These are phyloP conservation scores for Papiliotrema flavescens DNA, from an alignment of 1,284 basidiomycete genomes.

Conservation along the genomic window DNA sequence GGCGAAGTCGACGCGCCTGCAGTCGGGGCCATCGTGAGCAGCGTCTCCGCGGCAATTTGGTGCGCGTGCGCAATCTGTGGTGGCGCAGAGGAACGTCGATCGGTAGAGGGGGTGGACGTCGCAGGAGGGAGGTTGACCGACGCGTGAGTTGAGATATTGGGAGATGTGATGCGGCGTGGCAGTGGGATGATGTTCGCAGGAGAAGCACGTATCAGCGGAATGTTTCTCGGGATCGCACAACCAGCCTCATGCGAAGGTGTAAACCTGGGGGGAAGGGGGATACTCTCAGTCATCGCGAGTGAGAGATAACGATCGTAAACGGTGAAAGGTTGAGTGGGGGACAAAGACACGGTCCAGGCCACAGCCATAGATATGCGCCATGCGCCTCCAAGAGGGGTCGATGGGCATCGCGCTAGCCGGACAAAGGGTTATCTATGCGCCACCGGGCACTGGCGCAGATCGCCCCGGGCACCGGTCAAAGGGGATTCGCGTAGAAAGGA, in stretches of 20 bases:
- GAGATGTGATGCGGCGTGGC: constrained; percentile 1
- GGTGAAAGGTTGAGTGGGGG: constrained; percentile 4
- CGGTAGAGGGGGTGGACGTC: too few species aligned
- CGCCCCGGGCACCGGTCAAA: too few species aligned
- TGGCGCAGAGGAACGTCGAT: constrained; percentile 5
- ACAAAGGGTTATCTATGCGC: too few species aligned
- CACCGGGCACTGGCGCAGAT: too few species aligned
- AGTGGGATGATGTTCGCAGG: background rate
- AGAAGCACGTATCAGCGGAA: background rate
- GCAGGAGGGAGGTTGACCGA: background rate
- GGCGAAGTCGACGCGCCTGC: constrained; percentile 20
- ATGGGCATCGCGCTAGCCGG: too few species aligned
- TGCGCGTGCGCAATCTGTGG: constrained; percentile 36
- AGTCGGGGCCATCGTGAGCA: constrained; percentile 46
- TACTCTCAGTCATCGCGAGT: constrained; percentile 19
- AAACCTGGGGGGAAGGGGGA: constrained; percentile 17
- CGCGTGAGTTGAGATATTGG: background rate
- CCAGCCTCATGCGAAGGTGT: too few species aligned
- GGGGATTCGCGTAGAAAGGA: too few species aligned
- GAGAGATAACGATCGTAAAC: background rate
- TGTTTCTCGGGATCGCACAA: too few species aligned
- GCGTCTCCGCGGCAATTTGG: constrained; percentile 48
- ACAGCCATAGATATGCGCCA: too few species aligned
- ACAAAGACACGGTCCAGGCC: too few species aligned
- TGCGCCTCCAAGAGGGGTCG: too few species aligned